Evolutionary conservation across 768 basidiomycete genomes (phyloP).

Genomic region (Cantharellus cinnabarinus): DNA sequence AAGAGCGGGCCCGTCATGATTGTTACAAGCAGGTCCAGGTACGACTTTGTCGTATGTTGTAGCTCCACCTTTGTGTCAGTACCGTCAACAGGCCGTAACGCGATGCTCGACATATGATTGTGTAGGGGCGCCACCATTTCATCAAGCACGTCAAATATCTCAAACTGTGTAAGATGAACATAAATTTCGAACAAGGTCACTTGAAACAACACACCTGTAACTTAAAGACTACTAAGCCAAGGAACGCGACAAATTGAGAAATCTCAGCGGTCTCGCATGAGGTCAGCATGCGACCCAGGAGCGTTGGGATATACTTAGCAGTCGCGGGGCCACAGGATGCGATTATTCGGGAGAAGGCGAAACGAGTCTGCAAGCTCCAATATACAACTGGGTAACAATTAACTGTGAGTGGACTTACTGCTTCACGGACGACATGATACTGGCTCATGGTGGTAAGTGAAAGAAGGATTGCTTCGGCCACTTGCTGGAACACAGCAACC

Average conservation of each 20-base stretch:
- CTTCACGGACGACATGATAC: conserved; percentile 75
- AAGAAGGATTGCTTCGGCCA: conserved; percentile 71
- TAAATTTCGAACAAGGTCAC: background rate
- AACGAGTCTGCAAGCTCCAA: conserved; percentile 43
- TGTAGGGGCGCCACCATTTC: conserved; percentile 76
- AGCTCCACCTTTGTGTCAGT: conserved; percentile 74
- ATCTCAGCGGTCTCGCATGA: conserved; percentile 87
- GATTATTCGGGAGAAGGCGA: conserved; percentile 82
- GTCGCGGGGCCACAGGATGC: conserved; percentile 74
- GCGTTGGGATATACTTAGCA: conserved; percentile 65
- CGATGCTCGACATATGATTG: conserved; percentile 53
- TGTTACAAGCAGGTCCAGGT: conserved; percentile 60
- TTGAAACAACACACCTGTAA: conserved; percentile 39
- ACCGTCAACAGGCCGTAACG: conserved; percentile 62
- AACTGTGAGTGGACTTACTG: conserved; percentile 32
- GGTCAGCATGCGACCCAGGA: conserved; percentile 78
- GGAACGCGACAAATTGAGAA: conserved; percentile 89
- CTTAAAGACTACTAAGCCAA: conserved; percentile 75
- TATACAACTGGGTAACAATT: background rate
- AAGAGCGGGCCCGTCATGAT: conserved; percentile 69
- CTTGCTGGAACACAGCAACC: conserved; percentile 60
- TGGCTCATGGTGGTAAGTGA: conserved; percentile 76
- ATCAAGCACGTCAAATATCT: conserved; percentile 76
- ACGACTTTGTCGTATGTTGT: conserved; percentile 69
- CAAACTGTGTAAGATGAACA: conserved; percentile 27